Conservation (phyloP, 768 basidiomycete genomes). For the Roridomyces roridus region DNA sequence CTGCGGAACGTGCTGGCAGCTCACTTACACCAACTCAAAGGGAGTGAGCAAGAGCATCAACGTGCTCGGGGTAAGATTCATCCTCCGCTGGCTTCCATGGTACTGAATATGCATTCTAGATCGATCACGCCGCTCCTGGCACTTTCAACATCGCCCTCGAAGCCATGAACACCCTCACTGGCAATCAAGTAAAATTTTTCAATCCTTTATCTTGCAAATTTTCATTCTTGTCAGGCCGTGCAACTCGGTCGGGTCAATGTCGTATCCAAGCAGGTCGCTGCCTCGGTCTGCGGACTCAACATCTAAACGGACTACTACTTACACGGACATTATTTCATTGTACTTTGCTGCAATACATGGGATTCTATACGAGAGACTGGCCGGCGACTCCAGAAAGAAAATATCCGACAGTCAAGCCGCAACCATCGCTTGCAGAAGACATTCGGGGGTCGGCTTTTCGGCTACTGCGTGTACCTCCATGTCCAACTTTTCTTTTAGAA, state of each 20-base stretch:
- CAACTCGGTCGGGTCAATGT: constrained; percentile 56
- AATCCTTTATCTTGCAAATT: too few species aligned
- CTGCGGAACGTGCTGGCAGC: constrained; percentile 68
- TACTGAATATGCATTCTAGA: too few species aligned
- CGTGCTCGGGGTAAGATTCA: constrained; percentile 49
- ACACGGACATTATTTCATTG: too few species aligned
- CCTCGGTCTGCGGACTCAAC: constrained; percentile 57
- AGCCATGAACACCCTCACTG: constrained; percentile 64
- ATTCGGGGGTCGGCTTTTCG: constrained; percentile 60
- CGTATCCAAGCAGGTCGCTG: constrained; percentile 45
- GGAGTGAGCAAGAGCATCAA: constrained; percentile 45
- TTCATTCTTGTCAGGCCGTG: too few species aligned
- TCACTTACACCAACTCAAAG: constrained; percentile 49
- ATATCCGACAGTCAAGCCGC: too few species aligned
- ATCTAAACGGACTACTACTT: not conserved
- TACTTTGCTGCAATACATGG: too few species aligned
- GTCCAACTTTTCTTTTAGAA: constrained; percentile 49
- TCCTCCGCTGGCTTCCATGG: too few species aligned
- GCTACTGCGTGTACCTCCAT: constrained; percentile 63
- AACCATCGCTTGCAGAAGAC: constrained; percentile 45
- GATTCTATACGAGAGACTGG: too few species aligned
- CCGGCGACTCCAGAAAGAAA: too few species aligned
- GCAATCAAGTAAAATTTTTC: too few species aligned
- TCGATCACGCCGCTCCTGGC: constrained; percentile 48
- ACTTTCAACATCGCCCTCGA: constrained; percentile 53